Conservation (phyloP, 75 land plant species). For the Larix kaempferi region DNA sequence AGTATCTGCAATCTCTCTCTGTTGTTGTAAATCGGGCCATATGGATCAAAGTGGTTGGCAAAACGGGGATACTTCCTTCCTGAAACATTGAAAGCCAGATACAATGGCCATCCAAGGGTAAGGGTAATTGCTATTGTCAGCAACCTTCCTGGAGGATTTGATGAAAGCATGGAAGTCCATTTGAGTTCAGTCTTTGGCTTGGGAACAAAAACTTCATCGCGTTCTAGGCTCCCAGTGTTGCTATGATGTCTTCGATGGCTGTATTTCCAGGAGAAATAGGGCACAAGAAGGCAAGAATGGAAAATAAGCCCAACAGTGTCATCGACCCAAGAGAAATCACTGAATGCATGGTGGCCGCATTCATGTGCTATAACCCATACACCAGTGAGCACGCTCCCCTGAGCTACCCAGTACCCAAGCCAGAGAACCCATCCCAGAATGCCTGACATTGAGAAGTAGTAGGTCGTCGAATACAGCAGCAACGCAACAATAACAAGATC, state of each 20-base stretch:
- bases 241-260: conserved; percentile 80
- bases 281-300: conserved; percentile 69
- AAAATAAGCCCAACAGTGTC: conserved; percentile 61
- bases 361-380: conserved; percentile 84
- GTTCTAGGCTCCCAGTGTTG: conserved; percentile 72
- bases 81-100: conserved; percentile 59
- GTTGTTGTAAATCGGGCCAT: conserved; percentile 55
- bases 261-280: conserved; percentile 88
- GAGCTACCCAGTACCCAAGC: conserved; percentile 52
- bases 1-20: conserved; percentile 57
- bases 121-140: conserved; percentile 40
- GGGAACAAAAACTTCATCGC: conserved; percentile 87
- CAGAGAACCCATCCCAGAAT: conserved; percentile 31
- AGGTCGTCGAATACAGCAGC: conserved; percentile 28
- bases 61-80: conserved; percentile 56
- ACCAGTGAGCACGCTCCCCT: conserved; percentile 71
- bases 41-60: conserved; percentile 61
- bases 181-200: conserved; percentile 41
- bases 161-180: conserved; percentile 35
- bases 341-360: conserved; percentile 80
- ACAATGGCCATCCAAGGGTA: conserved; percentile 67
- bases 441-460: conserved; percentile 20
- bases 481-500: conserved; percentile 36
- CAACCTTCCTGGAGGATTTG: conserved; percentile 61
- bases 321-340: conserved; percentile 45